phyloP scores from a whole-genome alignment of 1,284 basidiomycete genomes.

The Naganishia sp. region DNA sequence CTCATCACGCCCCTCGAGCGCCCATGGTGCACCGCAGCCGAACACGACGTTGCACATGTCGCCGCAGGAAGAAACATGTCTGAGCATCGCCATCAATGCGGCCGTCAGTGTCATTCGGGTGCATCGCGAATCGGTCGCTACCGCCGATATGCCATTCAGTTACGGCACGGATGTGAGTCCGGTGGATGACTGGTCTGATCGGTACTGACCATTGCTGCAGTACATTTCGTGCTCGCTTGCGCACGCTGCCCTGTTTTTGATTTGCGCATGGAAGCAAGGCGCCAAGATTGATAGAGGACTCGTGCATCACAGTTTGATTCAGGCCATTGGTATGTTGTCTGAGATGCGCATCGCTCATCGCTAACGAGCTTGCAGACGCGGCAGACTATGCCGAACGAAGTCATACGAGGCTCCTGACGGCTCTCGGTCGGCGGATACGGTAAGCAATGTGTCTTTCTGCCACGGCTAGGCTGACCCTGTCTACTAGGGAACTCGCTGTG shows the following conservation, averaged over 20 bases:
- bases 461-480: neutral
- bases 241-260: slow-evolving; percentile 44
- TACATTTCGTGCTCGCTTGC: slow-evolving; percentile 45
- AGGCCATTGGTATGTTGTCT: slow-evolving; percentile 14
- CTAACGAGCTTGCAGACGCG: slow-evolving; percentile 1
- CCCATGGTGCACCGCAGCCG: neutral
- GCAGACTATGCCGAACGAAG: slow-evolving; percentile 18
- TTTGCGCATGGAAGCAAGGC: slow-evolving; percentile 17
- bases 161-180: slow-evolving; percentile 46
- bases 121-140: slow-evolving; percentile 40
- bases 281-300: slow-evolving; percentile 20
- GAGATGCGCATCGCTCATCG: neutral
- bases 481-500: neutral
- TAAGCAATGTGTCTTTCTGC: neutral
- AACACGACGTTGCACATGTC: slow-evolving; percentile 1
- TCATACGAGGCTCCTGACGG: slow-evolving; percentile 13
- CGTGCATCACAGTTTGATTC: slow-evolving; percentile 15
- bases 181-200: neutral
- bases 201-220: slow-evolving; percentile 27
- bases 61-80: slow-evolving; percentile 36
- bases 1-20: slow-evolving; percentile 6
- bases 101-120: slow-evolving; percentile 43
- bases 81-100: slow-evolving; percentile 43
- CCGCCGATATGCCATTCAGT: slow-evolving; percentile 42
- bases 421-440: slow-evolving; percentile 7